Conservation (phyloP, 306 rosid genomes). For the Chamaecrista fasciculata region DNA sequence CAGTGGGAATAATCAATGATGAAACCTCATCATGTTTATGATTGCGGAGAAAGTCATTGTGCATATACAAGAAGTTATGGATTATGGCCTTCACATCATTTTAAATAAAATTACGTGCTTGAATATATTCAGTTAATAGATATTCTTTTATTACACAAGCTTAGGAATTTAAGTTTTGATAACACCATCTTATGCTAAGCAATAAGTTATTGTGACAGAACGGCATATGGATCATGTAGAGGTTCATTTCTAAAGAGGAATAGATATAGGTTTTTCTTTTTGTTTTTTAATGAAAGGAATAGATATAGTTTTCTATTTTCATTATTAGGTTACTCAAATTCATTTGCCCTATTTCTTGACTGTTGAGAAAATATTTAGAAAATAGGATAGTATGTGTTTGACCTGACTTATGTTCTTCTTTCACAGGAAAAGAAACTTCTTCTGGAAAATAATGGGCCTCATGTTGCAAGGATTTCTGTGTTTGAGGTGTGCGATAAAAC, state of each 20-base stretch:
- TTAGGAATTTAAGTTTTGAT: not conserved
- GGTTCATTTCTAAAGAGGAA: not conserved
- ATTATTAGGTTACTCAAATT: constrained; percentile 10
- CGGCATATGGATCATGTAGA: not conserved
- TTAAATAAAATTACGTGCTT: not conserved
- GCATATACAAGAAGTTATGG: not conserved
- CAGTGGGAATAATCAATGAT: not conserved
- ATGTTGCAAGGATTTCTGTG: constrained; percentile 76
- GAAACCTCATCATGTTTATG: not conserved
- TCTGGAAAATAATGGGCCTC: constrained; percentile 80
- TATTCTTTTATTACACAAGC: no score
- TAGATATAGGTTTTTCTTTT: not conserved
- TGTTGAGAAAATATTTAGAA: not conserved
- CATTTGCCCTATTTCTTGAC: not conserved
- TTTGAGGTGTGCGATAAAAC: constrained; percentile 62
- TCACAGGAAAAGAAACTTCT: constrained; percentile 84
- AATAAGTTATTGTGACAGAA: constrained; percentile 1
- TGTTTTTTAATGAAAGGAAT: not conserved
- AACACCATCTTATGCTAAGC: not conserved
- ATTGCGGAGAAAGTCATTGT: not conserved
- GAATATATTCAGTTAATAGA: no score
- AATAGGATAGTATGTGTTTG: constrained; percentile 8
- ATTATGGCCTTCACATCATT: not conserved
- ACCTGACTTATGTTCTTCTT: constrained; percentile 24
- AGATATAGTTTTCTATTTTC: not conserved